Evolutionary conservation across 352 stramenopile genomes (phyloP), one percentile per base, ranked within the genome.

Genomic region (Phytophthora fragariaefolia): DNA sequence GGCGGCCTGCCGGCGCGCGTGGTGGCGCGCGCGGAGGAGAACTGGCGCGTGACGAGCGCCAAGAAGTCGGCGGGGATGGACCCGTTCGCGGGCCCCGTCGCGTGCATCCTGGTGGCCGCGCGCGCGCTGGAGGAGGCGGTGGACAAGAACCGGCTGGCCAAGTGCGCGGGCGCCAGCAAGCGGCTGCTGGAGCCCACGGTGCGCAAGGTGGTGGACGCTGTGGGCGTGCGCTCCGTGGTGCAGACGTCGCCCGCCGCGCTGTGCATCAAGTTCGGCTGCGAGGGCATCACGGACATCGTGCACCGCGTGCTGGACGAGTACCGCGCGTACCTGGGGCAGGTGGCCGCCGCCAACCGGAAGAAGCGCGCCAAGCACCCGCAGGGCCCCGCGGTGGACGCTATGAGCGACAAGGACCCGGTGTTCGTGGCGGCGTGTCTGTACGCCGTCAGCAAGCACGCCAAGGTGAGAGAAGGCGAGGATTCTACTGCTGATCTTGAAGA

Each of bases 221-320:
- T 92, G 28, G 76, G 77, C 48, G 73, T 81, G 20, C 64, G 67
- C 15, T 74, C 74, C 3, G 70, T 87, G 9, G 65, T 90, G 7
- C 72, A 83, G 59, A 76, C 76, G 20, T 83, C 80, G 2, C 76
- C 82, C 4, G 63, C 78, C 5, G 78, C 82, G 7, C 69, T 93
- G 7, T 93, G 85, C 47, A 88, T 93, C 60, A 85, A 87, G 23
- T 88, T 90, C 32, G 85, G 85, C 38, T 93, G 85, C 38, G 79
- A 86, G 36, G 72, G 64, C 17, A 82, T 93, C 52, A 80, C 79
- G 15, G 82, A 91, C 61, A 77, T 86, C 46, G 83, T 91, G 6
- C 64, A 73, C 20, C 79, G 74, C 47, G 82, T 93, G 34, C 68
- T 85, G 50, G 71, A 71, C 26, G 80, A 89, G 54, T 92, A 92